Base-by-base conservation (phyloP, 371 early-diverging fungal genomes). In the Saksenaea oblongispora region DNA sequence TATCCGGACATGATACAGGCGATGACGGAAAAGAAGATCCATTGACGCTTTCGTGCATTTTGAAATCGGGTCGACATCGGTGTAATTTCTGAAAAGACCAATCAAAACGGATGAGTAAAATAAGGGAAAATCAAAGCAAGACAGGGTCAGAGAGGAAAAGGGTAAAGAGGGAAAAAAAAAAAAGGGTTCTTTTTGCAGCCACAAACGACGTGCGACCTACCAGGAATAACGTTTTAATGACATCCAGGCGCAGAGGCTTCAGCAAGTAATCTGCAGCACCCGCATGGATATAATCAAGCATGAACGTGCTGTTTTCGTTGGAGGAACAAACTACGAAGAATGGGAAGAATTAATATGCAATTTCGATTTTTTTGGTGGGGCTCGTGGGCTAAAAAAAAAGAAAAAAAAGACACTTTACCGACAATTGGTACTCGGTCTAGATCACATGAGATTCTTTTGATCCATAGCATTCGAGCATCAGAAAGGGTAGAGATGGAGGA, bases 201-300 rank as follows among this genome's bases (percentile, higher is more conserved):
- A 7, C 44, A 37, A 51, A 34, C 5, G 18, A 54, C 24, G 15
- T 18, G 13, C 17, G 9, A 62, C 74, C 71, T 74, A 83, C 86
- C 67, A 86, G 61, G 64, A 83, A 83, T 37, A 86, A 51, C 3
- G 84, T 86, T 64, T 80, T 79, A n/a, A 81, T 74, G 31, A 74
- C 78, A 62, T 84, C 77, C 27, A 74, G 54, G 44, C 73, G 76
- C 34, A 86, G 65, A 15, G 86, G 86, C 62, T 83, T 83, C 31
- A 86, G 62, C 41, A 86, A 47, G 59, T 82, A 84, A 67, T 84
- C 84, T 1, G 78, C 73, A 26, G 84, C 84, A 34, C 86, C 86
- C 27, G 79, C 72, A 54, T 84, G 80, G 63, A 86, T 69, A 69
- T 77, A 78, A 28, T 73, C 65, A 54, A 78, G 66, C 79, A 82